These are phyloP conservation scores for Eucalyptus fibrosa DNA, from an alignment of 345 rosid species.

Conservation along the genomic window DNA sequence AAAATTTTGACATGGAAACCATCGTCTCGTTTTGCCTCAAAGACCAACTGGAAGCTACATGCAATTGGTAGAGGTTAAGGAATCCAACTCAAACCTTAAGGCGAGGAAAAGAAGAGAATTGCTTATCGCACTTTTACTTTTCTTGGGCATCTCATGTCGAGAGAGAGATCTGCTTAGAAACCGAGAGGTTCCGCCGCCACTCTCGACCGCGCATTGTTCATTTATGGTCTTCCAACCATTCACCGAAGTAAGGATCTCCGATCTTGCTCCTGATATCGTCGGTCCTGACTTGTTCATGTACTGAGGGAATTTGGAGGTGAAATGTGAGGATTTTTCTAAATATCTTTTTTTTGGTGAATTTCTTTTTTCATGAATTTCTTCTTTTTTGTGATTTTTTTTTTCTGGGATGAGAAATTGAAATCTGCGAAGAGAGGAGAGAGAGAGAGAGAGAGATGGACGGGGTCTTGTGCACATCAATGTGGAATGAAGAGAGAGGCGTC, in stretches of 20 bases:
- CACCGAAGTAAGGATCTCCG: rapidly evolving
- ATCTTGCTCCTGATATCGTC: not conserved
- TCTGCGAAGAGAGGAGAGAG: not conserved
- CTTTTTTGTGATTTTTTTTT: not conserved
- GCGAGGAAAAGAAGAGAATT: not conserved
- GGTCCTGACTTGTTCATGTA: not conserved
- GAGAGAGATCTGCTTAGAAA: not conserved
- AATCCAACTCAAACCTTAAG: not conserved
- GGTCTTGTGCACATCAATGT: not conserved
- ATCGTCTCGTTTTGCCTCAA: not conserved
- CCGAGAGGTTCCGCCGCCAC: not conserved
- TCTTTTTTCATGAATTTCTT: too few species aligned
- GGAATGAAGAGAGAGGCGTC: not conserved
- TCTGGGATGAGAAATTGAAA: not conserved
- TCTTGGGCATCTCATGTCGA: not conserved
- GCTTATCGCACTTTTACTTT: too few species aligned
- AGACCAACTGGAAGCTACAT: not conserved
- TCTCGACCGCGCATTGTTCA: rapidly evolving
- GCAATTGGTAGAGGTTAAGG: not conserved
- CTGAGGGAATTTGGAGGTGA: not conserved
- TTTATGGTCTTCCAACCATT: not conserved
- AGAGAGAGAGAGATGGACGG: not conserved
- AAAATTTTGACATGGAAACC: not conserved
- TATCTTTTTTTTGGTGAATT: too few species aligned
- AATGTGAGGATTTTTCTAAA: too few species aligned